A percentile compares a stretch with the other conserved stretches of the same genome.
Conservation (phyloP, 345 rosid species). For the Aethionema arabicum region DNA sequence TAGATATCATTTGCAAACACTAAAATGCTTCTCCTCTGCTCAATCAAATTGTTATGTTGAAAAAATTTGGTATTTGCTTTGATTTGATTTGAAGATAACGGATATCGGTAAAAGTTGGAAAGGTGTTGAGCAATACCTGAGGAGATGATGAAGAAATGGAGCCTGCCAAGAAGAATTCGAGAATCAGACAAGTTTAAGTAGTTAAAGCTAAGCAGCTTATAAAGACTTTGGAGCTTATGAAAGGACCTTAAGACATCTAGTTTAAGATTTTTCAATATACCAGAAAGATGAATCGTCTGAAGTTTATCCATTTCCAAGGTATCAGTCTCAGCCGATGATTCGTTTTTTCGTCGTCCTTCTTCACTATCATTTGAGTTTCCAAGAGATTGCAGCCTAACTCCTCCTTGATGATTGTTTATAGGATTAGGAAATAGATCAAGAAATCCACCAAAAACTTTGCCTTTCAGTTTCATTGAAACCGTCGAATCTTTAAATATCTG, state of each 20-base stretch:
- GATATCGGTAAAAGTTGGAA: not conserved
- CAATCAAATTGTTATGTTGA: too few species aligned
- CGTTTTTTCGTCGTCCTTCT: conserved; percentile 40
- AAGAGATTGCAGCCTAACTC: conserved; percentile 51
- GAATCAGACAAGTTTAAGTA: conserved; percentile 27
- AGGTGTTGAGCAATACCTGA: conserved; percentile 48
- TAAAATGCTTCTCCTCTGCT: too few species aligned
- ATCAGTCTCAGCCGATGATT: conserved; percentile 71
- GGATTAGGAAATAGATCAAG: conserved; percentile 47
- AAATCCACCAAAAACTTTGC: conserved; percentile 44
- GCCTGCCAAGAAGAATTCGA: conserved; percentile 45
- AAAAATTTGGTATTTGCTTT: too few species aligned
- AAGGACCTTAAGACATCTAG: not conserved
- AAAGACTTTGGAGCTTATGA: not conserved
- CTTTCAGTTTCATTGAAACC: conserved; percentile 45
- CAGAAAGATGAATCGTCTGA: conserved; percentile 39
- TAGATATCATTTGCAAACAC: not conserved
- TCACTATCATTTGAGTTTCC: conserved; percentile 56
- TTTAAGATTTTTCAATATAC: conserved; percentile 37
- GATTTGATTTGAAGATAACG: too few species aligned
- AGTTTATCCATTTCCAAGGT: conserved; percentile 67
- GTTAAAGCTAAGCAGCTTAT: not conserved
- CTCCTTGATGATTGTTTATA: conserved; percentile 44
- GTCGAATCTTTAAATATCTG: conserved; percentile 42
- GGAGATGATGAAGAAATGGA: conserved; percentile 41